phyloP scores from a whole-genome alignment of 495 filamentous ascomycete species.

The Talaromyces proteolyticus region DNA sequence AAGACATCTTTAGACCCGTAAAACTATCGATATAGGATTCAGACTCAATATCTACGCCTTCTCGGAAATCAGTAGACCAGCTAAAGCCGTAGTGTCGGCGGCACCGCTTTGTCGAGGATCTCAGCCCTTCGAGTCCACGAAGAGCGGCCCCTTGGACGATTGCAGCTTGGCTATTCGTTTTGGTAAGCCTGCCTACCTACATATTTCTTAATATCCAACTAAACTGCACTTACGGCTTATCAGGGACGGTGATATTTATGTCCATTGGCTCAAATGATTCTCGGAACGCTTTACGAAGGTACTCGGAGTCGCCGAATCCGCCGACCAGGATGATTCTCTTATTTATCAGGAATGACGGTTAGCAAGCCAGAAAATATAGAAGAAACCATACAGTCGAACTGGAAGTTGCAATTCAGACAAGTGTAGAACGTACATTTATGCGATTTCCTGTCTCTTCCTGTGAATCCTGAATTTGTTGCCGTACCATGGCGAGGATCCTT shows the following conservation, averaged over 20 bases:
- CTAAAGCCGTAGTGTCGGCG: slow-evolving; percentile 63
- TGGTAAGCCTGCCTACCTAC: not conserved
- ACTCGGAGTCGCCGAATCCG: slow-evolving; percentile 59
- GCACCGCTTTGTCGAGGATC: slow-evolving; percentile 60
- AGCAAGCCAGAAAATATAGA: not conserved
- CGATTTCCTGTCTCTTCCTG: too few relatives aligned
- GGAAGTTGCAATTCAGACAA: not conserved
- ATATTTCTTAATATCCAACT: too few relatives aligned
- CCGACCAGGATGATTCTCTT: slow-evolving; percentile 54
- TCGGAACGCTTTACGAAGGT: slow-evolving; percentile 49
- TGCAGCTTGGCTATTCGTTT: slow-evolving; percentile 57
- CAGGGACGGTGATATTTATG: slow-evolving; percentile 1
- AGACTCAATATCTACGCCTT: not conserved
- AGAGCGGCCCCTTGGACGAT: slow-evolving; percentile 71
- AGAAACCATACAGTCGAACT: not conserved
- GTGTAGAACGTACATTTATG: too few relatives aligned
- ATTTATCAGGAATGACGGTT: slow-evolving; percentile 15
- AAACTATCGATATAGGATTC: not conserved
- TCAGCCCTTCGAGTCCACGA: slow-evolving; percentile 53
- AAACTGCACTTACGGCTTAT: not conserved
- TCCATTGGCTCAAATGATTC: not conserved
- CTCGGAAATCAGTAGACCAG: not conserved
- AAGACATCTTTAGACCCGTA: not conserved
- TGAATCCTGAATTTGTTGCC: too few relatives aligned
- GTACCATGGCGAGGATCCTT: too few relatives aligned